Evolutionary conservation across 169 alveolate genomes (phyloP).

Genomic region (Plasmodium coatneyi): DNA sequence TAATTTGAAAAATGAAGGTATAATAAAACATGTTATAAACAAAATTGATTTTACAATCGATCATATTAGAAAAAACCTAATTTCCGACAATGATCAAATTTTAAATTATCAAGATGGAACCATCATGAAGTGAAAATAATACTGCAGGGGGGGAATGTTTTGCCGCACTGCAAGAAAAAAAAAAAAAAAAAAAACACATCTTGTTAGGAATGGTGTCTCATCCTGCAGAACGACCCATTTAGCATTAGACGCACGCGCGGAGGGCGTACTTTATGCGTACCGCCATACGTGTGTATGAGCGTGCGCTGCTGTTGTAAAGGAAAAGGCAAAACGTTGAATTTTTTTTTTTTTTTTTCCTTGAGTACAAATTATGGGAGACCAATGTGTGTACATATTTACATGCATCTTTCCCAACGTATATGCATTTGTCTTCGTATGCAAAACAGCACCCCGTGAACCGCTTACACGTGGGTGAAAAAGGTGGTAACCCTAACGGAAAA

Average conservation of each 20-base stretch:
- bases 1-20: conserved; percentile 14
- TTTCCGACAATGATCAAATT: not conserved
- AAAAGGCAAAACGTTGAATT: not conserved
- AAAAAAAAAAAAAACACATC: not conserved
- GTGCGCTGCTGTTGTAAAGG: not conserved
- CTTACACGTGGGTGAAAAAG: not conserved
- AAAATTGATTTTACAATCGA: conserved; percentile 40
- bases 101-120: conserved; percentile 60
- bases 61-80: conserved; percentile 16
- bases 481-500: not conserved
- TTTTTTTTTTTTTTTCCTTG: not conserved
- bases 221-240: not conserved
- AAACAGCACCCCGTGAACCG: not conserved
- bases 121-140: conserved; percentile 32
- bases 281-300: not conserved
- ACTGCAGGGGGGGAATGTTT: not conserved
- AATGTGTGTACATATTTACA: not conserved
- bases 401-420: not conserved
- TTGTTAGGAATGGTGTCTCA: not conserved
- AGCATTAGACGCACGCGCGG: not conserved
- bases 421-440: not conserved
- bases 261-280: not conserved
- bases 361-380: not conserved
- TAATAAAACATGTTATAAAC: conserved; percentile 33
- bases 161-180: not conserved